Evolutionary conservation across 805 yeast species (phyloP), one percentile per base, ranked within the genome.

Genomic region (Naumovozyma baii): DNA sequence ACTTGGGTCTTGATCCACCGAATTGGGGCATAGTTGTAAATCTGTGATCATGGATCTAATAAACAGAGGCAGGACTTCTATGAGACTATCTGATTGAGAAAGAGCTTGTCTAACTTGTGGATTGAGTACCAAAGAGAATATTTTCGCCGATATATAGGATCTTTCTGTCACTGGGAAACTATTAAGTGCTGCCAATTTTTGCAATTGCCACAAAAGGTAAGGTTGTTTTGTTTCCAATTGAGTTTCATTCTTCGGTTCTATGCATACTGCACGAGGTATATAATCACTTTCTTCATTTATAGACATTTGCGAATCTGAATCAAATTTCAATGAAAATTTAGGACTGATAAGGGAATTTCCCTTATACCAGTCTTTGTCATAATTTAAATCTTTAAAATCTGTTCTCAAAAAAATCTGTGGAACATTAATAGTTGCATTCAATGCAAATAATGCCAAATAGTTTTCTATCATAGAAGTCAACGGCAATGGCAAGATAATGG

Each of bases 391-490:
- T 17, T 47, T 37, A 32, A 57, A 54, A 39, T 55, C 61, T 2
- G 55, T 50, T 31, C 28, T 37, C 33, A 48, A 42, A 26, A 59
- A 44, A 2, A 34, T 5, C n/a, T 44, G 48, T 5, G 63, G 60
- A n/a, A 52, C 33, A 36, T 49, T 52, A 13, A 39, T 44, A 2
- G 53, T 49, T 29, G 55, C 42, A 22, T 46, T 50, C 22, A 51
- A 47, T 3, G 57, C 49, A 36, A 49, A 55, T 18, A 59, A 42
- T 1, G 58, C 55, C 28, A 57, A 48, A 44, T 59, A 59, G 37
- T 51, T 52, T 36, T 57, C 59, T 16, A 57, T 42, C 3, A 54
- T 10, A 2, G 55, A 46, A 35, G 53, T 52, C 10, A 48, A 44
- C 13, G 55, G 49, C 15, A 46, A 39, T 10, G 62, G 61, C 14